A percentile compares a stretch with the other conserved stretches of the same genome.
These are phyloP conservation scores for Lasiodiplodia sp. DNA, from an alignment of 2,329 filamentous ascomycete species.

Conservation along the genomic window DNA sequence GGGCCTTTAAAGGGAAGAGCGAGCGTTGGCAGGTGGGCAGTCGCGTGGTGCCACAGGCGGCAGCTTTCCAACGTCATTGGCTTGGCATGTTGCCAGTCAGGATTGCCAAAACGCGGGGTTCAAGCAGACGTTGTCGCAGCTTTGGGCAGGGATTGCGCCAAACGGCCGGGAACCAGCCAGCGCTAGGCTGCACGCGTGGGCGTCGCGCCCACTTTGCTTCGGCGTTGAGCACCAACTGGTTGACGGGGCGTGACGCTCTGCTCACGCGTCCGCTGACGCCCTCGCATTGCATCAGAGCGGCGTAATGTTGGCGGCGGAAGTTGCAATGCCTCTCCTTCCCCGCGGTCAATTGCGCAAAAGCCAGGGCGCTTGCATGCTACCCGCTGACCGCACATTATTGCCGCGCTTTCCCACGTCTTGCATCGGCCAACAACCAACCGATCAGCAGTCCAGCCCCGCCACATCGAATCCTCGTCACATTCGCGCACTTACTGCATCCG, in stretches of 20 bases:
- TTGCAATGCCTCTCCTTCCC: not conserved
- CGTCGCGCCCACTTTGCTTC: too few relatives aligned
- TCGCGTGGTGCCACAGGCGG: conserved; percentile 21
- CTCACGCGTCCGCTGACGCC: not conserved
- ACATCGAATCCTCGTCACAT: not conserved
- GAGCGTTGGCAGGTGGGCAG: conserved; percentile 4
- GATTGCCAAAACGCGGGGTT: conserved; percentile 17
- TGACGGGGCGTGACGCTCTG: not conserved
- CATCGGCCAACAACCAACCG: not conserved
- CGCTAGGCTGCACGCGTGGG: conserved; percentile 5
- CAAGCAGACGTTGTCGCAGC: conserved; percentile 14
- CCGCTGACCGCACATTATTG: not conserved
- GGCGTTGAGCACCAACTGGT: not conserved
- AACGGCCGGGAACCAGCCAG: not conserved
- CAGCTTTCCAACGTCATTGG: conserved; percentile 16
- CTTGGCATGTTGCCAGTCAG: not conserved
- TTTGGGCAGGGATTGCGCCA: conserved; percentile 13
- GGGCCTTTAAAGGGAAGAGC: conserved; percentile 4
- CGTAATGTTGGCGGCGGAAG: not conserved
- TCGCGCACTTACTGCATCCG: not conserved
- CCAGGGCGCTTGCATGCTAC: not conserved
- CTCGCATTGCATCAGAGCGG: not conserved
- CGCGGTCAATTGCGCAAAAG: not conserved
- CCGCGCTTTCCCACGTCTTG: conserved; percentile 13
- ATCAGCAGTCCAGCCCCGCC: not conserved